Conservation (phyloP, 78 protist species). For the Blattamonas nauphoetae region DNA sequence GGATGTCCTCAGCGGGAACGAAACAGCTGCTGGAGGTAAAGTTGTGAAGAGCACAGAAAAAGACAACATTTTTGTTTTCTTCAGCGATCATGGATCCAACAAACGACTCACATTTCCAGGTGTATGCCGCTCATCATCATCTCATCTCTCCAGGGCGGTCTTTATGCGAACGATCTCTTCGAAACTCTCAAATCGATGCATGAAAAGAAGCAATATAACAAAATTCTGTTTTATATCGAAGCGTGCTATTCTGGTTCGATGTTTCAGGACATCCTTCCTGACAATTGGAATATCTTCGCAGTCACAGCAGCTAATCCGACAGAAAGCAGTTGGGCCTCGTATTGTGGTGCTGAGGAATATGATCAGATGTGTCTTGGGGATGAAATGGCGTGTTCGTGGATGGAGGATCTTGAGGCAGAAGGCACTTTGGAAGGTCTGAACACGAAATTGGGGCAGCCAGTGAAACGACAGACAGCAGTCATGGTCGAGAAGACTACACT, state of each 20-base stretch:
- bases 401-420: neutral
- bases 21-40: neutral
- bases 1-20: neutral
- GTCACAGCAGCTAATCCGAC: conserved; percentile 10
- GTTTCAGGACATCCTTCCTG: conserved; percentile 16
- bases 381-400: neutral
- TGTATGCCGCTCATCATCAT: neutral
- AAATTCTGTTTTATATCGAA: conserved; percentile 28
- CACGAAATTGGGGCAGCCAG: neutral
- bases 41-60: neutral
- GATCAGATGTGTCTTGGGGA: neutral
- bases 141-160: neutral
- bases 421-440: too few species aligned
- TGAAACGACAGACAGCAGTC: neutral
- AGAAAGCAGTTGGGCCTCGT: conserved; percentile 10
- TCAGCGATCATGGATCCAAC: conserved; percentile 13
- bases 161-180: neutral
- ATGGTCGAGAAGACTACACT: neutral
- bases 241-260: conserved; percentile 49
- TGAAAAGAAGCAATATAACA: neutral
- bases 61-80: conserved; percentile 8
- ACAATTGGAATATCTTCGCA: neutral
- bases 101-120: conserved; percentile 23
- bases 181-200: conserved; percentile 20
- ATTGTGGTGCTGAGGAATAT: neutral